Conservation (phyloP, 768 basidiomycete genomes). For the Rhodosporidiobolus odoratus region DNA sequence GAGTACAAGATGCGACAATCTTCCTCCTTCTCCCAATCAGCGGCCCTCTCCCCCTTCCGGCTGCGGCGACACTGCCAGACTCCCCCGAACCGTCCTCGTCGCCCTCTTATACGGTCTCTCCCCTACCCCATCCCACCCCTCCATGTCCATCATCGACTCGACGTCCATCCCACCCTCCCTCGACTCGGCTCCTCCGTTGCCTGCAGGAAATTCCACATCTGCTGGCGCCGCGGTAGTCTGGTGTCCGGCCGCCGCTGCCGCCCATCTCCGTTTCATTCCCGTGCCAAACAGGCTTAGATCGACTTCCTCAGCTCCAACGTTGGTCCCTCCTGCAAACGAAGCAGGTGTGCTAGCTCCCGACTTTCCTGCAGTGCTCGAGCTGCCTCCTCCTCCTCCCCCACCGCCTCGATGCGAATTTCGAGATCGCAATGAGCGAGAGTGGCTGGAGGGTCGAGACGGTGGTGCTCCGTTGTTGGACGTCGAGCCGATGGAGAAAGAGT, state of each 20-base stretch:
- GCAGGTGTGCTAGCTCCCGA: not conserved
- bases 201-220: not conserved
- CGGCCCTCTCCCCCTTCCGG: not conserved
- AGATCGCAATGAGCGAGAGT: constrained; percentile 5
- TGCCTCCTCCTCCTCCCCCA: no score
- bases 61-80: not conserved
- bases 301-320: constrained; percentile 10
- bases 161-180: constrained; percentile 26
- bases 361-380: no score
- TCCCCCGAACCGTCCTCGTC: not conserved
- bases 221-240: not conserved
- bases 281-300: constrained; percentile 8
- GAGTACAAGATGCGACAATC: not conserved
- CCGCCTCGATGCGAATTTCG: constrained; percentile 4
- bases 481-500: not conserved
- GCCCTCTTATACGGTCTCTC: constrained; percentile 32
- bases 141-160: constrained; percentile 27
- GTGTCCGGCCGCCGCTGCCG: not conserved
- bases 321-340: constrained; percentile 6
- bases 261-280: constrained; percentile 26
- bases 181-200: not conserved
- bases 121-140: constrained; percentile 34
- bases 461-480: not conserved
- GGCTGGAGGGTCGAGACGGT: not conserved
- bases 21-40: not conserved